phyloP scores from a whole-genome alignment of 2,329 filamentous ascomycete species.

The Neofusicoccum sp. region DNA sequence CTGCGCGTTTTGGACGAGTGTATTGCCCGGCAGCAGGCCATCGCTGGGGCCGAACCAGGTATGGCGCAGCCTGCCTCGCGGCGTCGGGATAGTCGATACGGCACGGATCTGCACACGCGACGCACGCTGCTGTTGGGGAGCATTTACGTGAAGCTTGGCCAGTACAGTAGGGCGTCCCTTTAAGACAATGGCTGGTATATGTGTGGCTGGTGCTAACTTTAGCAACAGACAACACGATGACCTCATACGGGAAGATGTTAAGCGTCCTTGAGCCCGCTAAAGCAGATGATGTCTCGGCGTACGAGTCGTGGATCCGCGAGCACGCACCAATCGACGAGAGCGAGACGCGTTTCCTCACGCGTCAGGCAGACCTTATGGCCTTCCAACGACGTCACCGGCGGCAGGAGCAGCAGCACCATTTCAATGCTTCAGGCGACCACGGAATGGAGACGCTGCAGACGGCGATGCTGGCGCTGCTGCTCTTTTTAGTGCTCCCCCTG shows the following conservation, averaged over 20 bases:
- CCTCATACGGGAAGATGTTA: conserved; percentile 56
- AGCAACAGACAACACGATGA: conserved; percentile 55
- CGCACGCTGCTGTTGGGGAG: conserved; percentile 61
- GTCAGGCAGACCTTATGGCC: conserved; percentile 54
- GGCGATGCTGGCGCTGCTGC: conserved; percentile 34
- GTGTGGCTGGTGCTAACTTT: conserved; percentile 1
- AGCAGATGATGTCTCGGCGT: conserved; percentile 52
- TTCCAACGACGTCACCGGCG: conserved; percentile 20
- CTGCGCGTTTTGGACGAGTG: conserved; percentile 67
- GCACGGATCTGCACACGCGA: conserved; percentile 58
- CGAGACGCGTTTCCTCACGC: conserved; percentile 61
- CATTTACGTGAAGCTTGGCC: conserved; percentile 64
- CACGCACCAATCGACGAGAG: conserved; percentile 56
- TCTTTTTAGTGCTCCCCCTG: conserved; percentile 37
- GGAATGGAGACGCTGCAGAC: conserved; percentile 4
- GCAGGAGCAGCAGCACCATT: conserved; percentile 3
- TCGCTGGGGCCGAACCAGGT: conserved; percentile 24
- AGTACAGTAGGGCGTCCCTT: conserved; percentile 57
- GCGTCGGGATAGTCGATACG: conserved; percentile 54
- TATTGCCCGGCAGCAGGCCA: conserved; percentile 43
- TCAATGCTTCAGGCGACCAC: conserved; percentile 2
- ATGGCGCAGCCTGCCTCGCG: conserved; percentile 56
- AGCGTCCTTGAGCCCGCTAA: conserved; percentile 52
- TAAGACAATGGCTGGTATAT: not conserved
- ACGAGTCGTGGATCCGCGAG: conserved; percentile 56